Evolutionary conservation across 495 filamentous ascomycete species (phyloP), one percentile per base, ranked within the genome.

Genomic region (Penicillium cataractarum): DNA sequence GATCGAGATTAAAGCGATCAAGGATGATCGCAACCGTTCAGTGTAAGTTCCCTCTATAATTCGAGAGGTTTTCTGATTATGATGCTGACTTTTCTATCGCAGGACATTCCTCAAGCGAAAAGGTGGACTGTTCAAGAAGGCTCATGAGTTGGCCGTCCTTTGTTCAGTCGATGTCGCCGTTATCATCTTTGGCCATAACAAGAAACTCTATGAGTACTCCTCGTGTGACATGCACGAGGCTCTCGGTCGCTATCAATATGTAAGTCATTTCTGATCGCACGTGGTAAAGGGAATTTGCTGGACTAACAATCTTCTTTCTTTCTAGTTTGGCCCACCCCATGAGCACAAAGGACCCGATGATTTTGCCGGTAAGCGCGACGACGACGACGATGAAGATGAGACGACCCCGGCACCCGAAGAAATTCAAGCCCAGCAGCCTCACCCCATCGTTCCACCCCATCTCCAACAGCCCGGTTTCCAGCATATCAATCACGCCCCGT

Each of bases 1-100:
- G 89, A 99, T 99, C 75, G 95, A 97, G 81, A 99, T 99, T 84
- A 98, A 98, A 82, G 91, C 96, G 58, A 99, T 99, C 84, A 97
- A 97, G 81, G 95, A 99, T 87, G 95, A 99, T 76, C 87, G 95
- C 72, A 99, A 99, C 74, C 92, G 95, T 73, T 97, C 94, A 65
- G 95, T 97, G 94, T 97, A 91, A 82, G 93, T 84, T 55, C 1
- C 19, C n/a, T 10, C 13, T 22, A 22, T 33, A 54, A 7, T 6
- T 33, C 21, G 27, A 6, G 21, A 27, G n/a, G 6, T 4, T 5
- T 9, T 10, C 22, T 33, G 32, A 54, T 15, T 21, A 37, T 37
- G 22, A 37, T 15, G 29, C 60, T 66, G 46, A 66, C 51, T 51
- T 33, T 33, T 19, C 9, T 32, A 9, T 5, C 49, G 3, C 72